These are phyloP conservation scores for Dalbergia cochinchinensis DNA, from an alignment of 306 rosid genomes.

Conservation along the genomic window DNA sequence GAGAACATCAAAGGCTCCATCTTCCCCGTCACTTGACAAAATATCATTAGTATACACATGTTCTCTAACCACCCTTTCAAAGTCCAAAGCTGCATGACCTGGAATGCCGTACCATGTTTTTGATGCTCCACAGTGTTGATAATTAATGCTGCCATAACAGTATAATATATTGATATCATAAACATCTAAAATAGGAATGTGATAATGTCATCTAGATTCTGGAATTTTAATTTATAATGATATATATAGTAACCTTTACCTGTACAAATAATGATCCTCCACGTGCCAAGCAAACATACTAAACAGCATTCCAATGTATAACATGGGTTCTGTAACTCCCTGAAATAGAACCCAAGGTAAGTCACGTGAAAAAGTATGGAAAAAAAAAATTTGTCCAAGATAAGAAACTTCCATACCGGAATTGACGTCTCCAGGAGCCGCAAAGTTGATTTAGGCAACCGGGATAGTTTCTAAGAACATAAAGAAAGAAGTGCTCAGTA, in stretches of 20 bases:
- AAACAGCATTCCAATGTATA: slow-evolving; percentile 96
- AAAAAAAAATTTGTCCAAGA: slow-evolving; percentile 24
- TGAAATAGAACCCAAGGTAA: slow-evolving; percentile 54
- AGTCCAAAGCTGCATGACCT: slow-evolving; percentile 86
- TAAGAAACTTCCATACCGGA: slow-evolving; percentile 67
- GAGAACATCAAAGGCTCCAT: slow-evolving; percentile 96
- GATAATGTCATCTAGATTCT: background rate
- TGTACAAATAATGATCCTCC: slow-evolving; percentile 95
- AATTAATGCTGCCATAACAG: slow-evolving; percentile 80
- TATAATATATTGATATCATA: slow-evolving; percentile 30
- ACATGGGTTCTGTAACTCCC: slow-evolving; percentile 99
- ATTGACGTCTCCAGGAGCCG: slow-evolving; percentile 83
- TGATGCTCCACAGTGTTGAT: slow-evolving; percentile 97
- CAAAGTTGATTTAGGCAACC: slow-evolving; percentile 83
- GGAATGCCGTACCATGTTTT: slow-evolving; percentile 99
- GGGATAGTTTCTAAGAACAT: slow-evolving; percentile 75
- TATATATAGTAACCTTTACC: slow-evolving; percentile 54
- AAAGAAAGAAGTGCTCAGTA: slow-evolving; percentile 32
- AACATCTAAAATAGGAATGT: slow-evolving; percentile 22
- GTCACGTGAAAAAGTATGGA: slow-evolving; percentile 14
- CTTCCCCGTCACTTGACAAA: slow-evolving; percentile 79
- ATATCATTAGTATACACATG: slow-evolving; percentile 87
- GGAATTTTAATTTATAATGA: background rate
- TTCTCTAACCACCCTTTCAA: slow-evolving; percentile 88
- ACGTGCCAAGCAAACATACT: slow-evolving; percentile 99